Percentiles rank a stretch among this genome's conserved stretches.
Conservation (phyloP, 2,329 filamentous ascomycete genomes). For the Xylaria sp. region DNA sequence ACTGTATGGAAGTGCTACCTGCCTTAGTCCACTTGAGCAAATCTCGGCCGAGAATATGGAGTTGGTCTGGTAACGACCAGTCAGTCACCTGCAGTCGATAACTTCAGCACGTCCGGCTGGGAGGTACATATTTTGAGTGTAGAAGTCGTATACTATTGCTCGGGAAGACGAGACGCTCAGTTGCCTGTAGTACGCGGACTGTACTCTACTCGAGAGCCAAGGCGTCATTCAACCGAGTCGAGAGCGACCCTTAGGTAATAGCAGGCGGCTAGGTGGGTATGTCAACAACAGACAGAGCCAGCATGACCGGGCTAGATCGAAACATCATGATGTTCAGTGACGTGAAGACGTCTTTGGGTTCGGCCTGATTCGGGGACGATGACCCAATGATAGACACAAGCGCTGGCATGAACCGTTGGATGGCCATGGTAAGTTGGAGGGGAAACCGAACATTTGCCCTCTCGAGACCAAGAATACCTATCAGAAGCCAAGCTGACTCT, state of each 20-base stretch:
- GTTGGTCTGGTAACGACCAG: slow-evolving; percentile 1
- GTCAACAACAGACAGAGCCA: not conserved
- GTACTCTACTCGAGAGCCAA: not conserved
- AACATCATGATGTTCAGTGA: slow-evolving; percentile 4
- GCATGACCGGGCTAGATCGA: slow-evolving; percentile 10
- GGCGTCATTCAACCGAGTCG: slow-evolving; percentile 1
- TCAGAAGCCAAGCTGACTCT: not conserved
- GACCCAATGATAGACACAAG: slow-evolving; percentile 17
- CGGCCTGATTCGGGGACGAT: not conserved
- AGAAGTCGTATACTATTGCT: not conserved
- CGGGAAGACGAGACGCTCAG: not conserved
- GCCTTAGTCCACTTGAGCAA: not conserved
- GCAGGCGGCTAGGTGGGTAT: not conserved
- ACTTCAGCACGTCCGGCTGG: not conserved
- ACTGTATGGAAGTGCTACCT: not conserved
- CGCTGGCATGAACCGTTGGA: slow-evolving; percentile 23
- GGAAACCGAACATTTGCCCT: slow-evolving; percentile 8
- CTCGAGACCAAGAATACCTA: slow-evolving; percentile 12
- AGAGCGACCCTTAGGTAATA: not conserved
- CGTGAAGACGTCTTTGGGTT: slow-evolving; percentile 7
- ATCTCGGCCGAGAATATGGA: not conserved
- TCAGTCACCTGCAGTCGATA: not conserved
- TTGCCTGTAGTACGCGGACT: not conserved
- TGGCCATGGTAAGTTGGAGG: slow-evolving; percentile 11
- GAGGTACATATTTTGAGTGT: not conserved